Evolutionary conservation across 2,329 filamentous ascomycete genomes (phyloP).

Genomic region (Salinomyces thailandicus): DNA sequence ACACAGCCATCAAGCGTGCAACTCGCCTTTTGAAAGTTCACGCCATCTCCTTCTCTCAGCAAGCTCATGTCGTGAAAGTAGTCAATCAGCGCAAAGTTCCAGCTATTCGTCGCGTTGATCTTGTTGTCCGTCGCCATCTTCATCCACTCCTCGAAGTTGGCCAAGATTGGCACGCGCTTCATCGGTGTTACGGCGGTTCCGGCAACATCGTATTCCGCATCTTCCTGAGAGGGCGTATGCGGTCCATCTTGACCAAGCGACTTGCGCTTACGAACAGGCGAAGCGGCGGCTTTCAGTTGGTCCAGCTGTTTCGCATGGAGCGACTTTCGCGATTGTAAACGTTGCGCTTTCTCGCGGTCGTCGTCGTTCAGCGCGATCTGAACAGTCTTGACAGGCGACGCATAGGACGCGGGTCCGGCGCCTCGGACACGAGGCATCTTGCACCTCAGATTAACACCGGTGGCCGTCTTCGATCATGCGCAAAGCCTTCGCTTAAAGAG

Average conservation of each 20-base stretch:
- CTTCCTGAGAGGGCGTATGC: constrained; percentile 43
- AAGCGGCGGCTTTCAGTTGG: constrained; percentile 73
- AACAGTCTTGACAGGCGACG: constrained; percentile 36
- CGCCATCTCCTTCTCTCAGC: constrained; percentile 87
- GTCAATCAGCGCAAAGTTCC: constrained; percentile 99
- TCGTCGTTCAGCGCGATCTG: constrained; percentile 97
- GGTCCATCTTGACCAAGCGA: constrained; percentile 32
- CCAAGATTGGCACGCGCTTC: constrained; percentile 89
- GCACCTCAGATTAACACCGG: too few relatives aligned
- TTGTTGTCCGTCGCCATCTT: constrained; percentile 98
- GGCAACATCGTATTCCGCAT: constrained; percentile 48
- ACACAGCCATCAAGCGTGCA: constrained; percentile 96
- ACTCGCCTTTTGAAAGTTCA: constrained; percentile 98
- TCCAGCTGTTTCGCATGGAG: constrained; percentile 86
- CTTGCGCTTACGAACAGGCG: constrained; percentile 51
- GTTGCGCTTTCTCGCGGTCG: constrained; percentile 77
- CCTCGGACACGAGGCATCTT: constrained; percentile 29
- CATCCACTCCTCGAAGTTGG: constrained; percentile 99
- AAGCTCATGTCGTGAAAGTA: constrained; percentile 99
- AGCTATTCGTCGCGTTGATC: constrained; percentile 95
- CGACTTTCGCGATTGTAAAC: constrained; percentile 76
- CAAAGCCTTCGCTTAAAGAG: too few relatives aligned
- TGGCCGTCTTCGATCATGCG: too few relatives aligned
- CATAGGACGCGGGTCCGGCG: constrained; percentile 35
- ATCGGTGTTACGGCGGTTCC: constrained; percentile 79